phyloP scores from a whole-genome alignment of 2,329 filamentous ascomycete genomes.

The Colletotrichum sp. region DNA sequence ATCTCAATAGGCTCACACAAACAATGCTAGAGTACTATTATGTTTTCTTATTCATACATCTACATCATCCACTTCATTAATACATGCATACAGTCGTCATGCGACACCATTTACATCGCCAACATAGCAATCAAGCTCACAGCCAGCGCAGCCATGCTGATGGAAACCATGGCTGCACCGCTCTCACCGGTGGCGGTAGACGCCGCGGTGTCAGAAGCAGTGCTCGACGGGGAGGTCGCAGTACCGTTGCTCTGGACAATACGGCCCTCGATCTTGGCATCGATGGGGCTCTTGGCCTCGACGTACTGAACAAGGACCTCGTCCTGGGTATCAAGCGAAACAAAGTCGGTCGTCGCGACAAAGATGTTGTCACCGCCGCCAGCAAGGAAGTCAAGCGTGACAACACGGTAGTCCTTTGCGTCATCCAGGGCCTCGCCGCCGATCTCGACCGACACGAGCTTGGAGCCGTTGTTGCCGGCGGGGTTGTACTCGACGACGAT shows the following conservation, averaged over 20 bases:
- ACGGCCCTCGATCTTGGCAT: constrained; percentile 53
- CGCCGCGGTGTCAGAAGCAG: neutral
- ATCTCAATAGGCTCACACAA: neutral
- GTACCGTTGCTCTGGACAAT: constrained; percentile 34
- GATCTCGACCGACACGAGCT: constrained; percentile 58
- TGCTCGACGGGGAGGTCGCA: neutral
- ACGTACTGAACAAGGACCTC: constrained; percentile 60
- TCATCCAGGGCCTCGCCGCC: constrained; percentile 52
- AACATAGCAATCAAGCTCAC: neutral
- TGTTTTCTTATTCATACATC: neutral
- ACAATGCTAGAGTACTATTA: neutral
- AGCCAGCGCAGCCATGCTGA: neutral
- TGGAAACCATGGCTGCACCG: neutral
- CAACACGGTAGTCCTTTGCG: constrained; percentile 56
- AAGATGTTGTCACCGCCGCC: constrained; percentile 69
- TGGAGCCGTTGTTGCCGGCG: constrained; percentile 48
- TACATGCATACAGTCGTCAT: neutral
- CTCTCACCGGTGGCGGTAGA: neutral
- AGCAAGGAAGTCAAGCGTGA: constrained; percentile 68
- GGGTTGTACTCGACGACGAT: constrained; percentile 65
- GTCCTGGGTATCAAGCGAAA: constrained; percentile 57
- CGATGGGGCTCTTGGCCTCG: constrained; percentile 50
- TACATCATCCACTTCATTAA: constrained; percentile 8
- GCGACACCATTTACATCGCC: neutral
- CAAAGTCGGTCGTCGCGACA: constrained; percentile 38